Base-by-base conservation (phyloP, 441 rosid species). In the Erodium texanum region DNA sequence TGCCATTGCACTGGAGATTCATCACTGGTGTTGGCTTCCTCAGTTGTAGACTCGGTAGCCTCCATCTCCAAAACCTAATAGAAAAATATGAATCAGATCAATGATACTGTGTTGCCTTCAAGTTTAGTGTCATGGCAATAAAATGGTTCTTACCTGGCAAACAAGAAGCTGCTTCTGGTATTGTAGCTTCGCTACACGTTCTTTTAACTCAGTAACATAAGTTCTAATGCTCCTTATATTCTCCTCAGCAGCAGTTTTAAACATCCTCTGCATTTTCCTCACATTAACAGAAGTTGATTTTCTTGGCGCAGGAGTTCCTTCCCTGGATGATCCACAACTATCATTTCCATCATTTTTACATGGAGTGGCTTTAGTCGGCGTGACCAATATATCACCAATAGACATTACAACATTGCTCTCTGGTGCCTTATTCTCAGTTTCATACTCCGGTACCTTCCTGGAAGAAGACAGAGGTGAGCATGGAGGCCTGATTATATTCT, bases 191-290 rank as follows among this genome's bases (percentile, higher is more conserved):
- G 97, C 99, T 50, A 94, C 96, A n/a, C 97, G 98, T 75, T 94
- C 98, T 81, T 94, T 94, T 75, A 94, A 81, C 78, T 92, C 97
- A 0, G 98, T 94, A 18, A 94, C 98, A 69, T 94, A 94, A 27
- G 96, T 80, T 78, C 93, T 77, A 72, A 94, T 94, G 85, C 89
- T 92, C 83, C 98, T 82, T 66, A 94, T 98, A 70, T 94, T 94
- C 85, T 94, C 99, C 80, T 94, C 98, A 15, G 99, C 98, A 45
- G 99, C 99, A 83, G 83, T 94, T 74, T 92, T 96, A 78, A 94
- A 94, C 99, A 94, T 89, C 72, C 86, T 89, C 86, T 88, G 96
- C 99, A 94, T 94, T 82, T 90, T 94, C 82, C 83, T 94, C 97
- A 94, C 92, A 77, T 94, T 92, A 61, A 92, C 97, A 62, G 97